Evolutionary conservation across 106 monocot genomes (phyloP).

Genomic region (Apostasia shenzhenica): DNA sequence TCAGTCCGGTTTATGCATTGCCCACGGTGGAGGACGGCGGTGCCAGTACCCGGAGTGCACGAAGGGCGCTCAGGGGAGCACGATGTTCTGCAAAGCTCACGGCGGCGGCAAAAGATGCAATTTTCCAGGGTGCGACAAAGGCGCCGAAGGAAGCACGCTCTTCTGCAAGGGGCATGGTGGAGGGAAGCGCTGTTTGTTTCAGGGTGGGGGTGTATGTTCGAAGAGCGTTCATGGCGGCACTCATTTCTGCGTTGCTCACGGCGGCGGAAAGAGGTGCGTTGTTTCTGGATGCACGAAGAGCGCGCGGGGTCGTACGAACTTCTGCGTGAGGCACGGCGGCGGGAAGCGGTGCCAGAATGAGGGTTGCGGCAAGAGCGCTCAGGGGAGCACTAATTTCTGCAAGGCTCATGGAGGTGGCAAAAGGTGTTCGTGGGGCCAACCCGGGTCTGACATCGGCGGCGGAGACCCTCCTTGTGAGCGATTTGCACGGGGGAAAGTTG

Average conservation of each 20-base stretch:
- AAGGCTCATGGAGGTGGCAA: slow-evolving; percentile 67
- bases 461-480: slow-evolving; percentile 30
- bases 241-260: slow-evolving; percentile 60
- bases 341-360: slow-evolving; percentile 44
- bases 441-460: slow-evolving; percentile 16
- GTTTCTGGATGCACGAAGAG: slow-evolving; percentile 32
- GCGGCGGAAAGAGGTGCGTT: slow-evolving; percentile 60
- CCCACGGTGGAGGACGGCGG: slow-evolving; percentile 51
- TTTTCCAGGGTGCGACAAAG: slow-evolving; percentile 34
- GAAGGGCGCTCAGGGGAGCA: slow-evolving; percentile 60
- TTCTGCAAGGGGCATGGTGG: slow-evolving; percentile 59
- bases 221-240: slow-evolving; percentile 67
- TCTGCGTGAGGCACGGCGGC: slow-evolving; percentile 60
- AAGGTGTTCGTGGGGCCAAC: slow-evolving; percentile 44
- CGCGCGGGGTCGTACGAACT: slow-evolving; percentile 47
- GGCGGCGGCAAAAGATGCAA: slow-evolving; percentile 56
- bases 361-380: slow-evolving; percentile 56
- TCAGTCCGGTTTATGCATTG: slow-evolving; percentile 53
- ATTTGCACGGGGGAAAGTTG: slow-evolving; percentile 30
- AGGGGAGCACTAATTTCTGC: slow-evolving; percentile 60
- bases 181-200: slow-evolving; percentile 53
- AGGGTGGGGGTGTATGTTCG: slow-evolving; percentile 37
- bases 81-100: slow-evolving; percentile 50
- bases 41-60: slow-evolving; percentile 36
- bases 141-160: slow-evolving; percentile 53